Evolutionary conservation across 2,329 filamentous ascomycete genomes (phyloP), one percentile per base, ranked within the genome.

Genomic region (Fusarium circinatum): DNA sequence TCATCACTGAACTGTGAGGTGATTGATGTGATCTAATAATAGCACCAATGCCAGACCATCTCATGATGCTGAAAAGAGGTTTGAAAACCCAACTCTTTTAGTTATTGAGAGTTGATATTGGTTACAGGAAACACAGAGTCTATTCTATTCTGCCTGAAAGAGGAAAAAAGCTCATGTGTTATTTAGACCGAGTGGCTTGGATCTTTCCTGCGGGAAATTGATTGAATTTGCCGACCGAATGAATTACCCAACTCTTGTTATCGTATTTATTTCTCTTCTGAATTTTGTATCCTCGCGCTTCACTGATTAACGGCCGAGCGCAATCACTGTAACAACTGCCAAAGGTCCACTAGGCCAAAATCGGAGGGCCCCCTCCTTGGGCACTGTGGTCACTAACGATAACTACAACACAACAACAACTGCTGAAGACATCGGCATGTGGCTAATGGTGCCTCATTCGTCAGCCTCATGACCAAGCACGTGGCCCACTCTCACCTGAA

Each of bases 381-480:
- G 11, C 30, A 30, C 30, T 30, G 11, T 30, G 30, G 30, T 30
- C 30, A 30, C 30, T 30, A 30, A 30, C 30, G 30, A 30, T 30
- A 30, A 30, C 30, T 30, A 30, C 30, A 30, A 30, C 30, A 30
- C 30, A 30, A 30, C 11, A 51, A 65, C 55, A 17, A 32, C 36
- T 44, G 7, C 26, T 11, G 15, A 62, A 47, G 41, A 51, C 24
- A 44, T 58, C 34, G 30, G 24, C 30, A 38, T 57, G 69, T 65
- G 59, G 58, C 68, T 59, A 63, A 61, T 34, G 26, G 49, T 45
- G 22, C 55, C 62, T 62, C 54, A 65, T 60, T 74, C 49, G 58
- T 65, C 51, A 69, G 70, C 30, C 69, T 60, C 65, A 58, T 54
- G 56, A 54, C 55, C 42, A 61, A 62, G 62, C 71, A 74, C 71